phyloP scores from a whole-genome alignment of 2,329 filamentous ascomycete genomes.

The Trichoderma oligosporum region DNA sequence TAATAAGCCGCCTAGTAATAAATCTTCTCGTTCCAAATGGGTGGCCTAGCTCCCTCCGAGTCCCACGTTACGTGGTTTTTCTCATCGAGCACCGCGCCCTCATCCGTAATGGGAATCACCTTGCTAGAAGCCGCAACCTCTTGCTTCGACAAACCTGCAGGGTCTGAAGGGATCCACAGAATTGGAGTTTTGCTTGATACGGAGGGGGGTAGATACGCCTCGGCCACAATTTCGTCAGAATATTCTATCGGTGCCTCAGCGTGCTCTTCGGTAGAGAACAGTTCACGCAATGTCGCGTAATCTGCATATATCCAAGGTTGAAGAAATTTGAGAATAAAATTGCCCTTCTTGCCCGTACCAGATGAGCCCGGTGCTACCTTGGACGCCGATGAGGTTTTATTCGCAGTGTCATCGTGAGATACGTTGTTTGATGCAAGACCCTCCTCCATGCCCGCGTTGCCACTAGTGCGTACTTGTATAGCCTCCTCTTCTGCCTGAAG shows the following conservation, averaged over 20 bases:
- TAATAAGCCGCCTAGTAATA: slow-evolving; percentile 37
- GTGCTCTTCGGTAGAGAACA: slow-evolving; percentile 10
- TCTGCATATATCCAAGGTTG: slow-evolving; percentile 73
- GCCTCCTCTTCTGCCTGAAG: slow-evolving; percentile 41
- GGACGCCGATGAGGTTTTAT: slow-evolving; percentile 23
- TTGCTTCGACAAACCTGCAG: slow-evolving; percentile 64
- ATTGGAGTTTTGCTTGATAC: slow-evolving; percentile 58
- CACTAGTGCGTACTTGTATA: slow-evolving; percentile 31
- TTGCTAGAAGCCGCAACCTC: slow-evolving; percentile 65
- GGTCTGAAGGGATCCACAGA: slow-evolving; percentile 74
- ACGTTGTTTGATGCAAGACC: slow-evolving; percentile 19
- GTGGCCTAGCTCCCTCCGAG: slow-evolving; percentile 39
- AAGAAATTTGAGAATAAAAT: slow-evolving; percentile 58
- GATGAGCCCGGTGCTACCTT: slow-evolving; percentile 26
- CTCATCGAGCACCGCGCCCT: slow-evolving; percentile 65
- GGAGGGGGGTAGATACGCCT: slow-evolving; percentile 71
- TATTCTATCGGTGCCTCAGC: slow-evolving; percentile 43
- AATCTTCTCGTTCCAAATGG: slow-evolving; percentile 44
- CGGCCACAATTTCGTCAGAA: slow-evolving; percentile 55
- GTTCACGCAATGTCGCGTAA: slow-evolving; percentile 64
- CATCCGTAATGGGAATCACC: slow-evolving; percentile 68
- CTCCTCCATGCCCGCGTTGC: slow-evolving; percentile 29
- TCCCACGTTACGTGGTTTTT: slow-evolving; percentile 51
- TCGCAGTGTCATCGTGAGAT: slow-evolving; percentile 13
- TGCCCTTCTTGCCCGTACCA: slow-evolving; percentile 42